A percentile compares a stretch with the other conserved stretches of the same genome.
Conservation (phyloP, 2,329 filamentous ascomycete species). For the Scytalidium sp. region DNA sequence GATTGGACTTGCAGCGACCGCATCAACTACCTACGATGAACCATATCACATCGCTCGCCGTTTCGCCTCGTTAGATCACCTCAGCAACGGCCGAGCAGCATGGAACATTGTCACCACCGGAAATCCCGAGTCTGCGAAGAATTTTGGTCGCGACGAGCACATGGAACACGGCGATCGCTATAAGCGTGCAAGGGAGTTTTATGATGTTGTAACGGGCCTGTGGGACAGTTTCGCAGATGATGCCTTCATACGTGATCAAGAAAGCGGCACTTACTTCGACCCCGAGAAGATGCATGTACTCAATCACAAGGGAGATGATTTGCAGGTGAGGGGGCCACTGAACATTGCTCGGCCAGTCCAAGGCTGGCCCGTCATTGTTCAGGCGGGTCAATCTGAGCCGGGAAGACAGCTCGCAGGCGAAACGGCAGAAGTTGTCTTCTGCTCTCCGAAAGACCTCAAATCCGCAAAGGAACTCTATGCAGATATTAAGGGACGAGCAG, state of each 20-base stretch:
- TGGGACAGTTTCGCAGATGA: conserved; percentile 67
- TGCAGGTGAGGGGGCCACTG: conserved; percentile 59
- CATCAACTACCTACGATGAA: conserved; percentile 65
- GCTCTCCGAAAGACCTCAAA: conserved; percentile 32
- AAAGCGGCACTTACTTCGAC: conserved; percentile 56
- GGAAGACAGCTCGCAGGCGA: conserved; percentile 65
- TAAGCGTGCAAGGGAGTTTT: conserved; percentile 58
- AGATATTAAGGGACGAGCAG: conserved; percentile 47
- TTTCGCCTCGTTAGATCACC: conserved; percentile 62
- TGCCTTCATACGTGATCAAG: conserved; percentile 58
- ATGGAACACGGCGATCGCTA: conserved; percentile 62
- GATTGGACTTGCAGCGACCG: conserved; percentile 63
- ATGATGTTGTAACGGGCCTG: conserved; percentile 63
- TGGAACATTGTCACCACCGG: conserved; percentile 55
- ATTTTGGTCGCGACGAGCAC: conserved; percentile 38
- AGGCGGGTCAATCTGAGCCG: conserved; percentile 64
- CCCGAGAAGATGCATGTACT: conserved; percentile 58
- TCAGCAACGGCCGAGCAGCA: conserved; percentile 62
- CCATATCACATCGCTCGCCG: conserved; percentile 64
- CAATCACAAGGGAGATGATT: conserved; percentile 61
- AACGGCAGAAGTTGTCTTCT: conserved; percentile 67
- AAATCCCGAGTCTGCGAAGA: conserved; percentile 51
- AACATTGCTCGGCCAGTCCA: conserved; percentile 64
- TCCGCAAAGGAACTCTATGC: conserved; percentile 44
- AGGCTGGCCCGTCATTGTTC: conserved; percentile 63